phyloP scores from a whole-genome alignment of 169 alveolate species.

The Babesia bigemina region DNA sequence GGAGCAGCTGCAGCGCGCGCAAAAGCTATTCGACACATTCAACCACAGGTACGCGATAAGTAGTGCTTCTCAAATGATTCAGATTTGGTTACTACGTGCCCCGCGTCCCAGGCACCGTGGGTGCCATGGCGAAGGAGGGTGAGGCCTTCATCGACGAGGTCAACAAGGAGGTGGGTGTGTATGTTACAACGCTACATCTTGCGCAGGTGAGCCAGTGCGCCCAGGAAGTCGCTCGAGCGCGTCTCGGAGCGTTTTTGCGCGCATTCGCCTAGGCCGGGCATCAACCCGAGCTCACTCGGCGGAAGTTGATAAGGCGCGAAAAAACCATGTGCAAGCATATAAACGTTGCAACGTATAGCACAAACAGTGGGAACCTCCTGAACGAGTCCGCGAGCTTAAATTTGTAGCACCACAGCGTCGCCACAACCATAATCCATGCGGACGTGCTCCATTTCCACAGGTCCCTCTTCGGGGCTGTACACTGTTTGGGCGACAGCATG shows the following conservation, averaged over 20 bases:
- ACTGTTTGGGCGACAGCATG: not conserved
- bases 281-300: constrained; percentile 13
- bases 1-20: constrained; percentile 37
- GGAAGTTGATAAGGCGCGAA: constrained; percentile 26
- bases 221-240: constrained; percentile 8
- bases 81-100: constrained; percentile 65
- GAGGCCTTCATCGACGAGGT: constrained; percentile 28
- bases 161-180: constrained; percentile 32
- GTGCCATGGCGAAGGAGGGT: constrained; percentile 31
- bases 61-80: not conserved
- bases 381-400: constrained; percentile 51
- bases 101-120: constrained; percentile 35
- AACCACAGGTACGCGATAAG: constrained; percentile 7
- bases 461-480: constrained; percentile 1
- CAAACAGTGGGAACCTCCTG: constrained; percentile 46
- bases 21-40: constrained; percentile 15
- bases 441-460: constrained; percentile 64
- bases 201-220: constrained; percentile 33
- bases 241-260: constrained; percentile 7
- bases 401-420: constrained; percentile 67
- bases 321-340: constrained; percentile 37
- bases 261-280: constrained; percentile 10
- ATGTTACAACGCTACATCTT: not conserved
- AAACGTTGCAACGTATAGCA: constrained; percentile 48
- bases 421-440: constrained; percentile 49